A percentile compares a stretch with the other conserved stretches of the same genome.
These are phyloP conservation scores for Capronia americana DNA, from an alignment of 2,329 filamentous ascomycete genomes.

Conservation along the genomic window DNA sequence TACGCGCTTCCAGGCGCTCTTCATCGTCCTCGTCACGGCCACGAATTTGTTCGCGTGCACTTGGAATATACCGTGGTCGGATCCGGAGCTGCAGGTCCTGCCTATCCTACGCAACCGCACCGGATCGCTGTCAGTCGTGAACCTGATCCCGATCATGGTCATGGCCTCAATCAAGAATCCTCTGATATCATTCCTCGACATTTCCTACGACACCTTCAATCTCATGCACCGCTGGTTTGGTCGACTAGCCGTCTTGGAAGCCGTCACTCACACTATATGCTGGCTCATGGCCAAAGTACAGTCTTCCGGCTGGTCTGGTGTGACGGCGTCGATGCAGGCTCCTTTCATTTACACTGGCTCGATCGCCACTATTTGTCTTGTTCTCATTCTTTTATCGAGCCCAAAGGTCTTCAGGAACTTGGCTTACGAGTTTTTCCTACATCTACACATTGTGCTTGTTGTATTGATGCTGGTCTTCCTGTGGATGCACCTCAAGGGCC, in stretches of 20 bases:
- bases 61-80: slow-evolving; percentile 51
- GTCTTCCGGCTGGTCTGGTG: slow-evolving; percentile 47
- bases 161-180: slow-evolving; percentile 54
- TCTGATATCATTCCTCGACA: slow-evolving; percentile 50
- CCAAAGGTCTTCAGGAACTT: slow-evolving; percentile 85
- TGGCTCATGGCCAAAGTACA: slow-evolving; percentile 75
- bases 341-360: slow-evolving; percentile 51
- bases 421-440: slow-evolving; percentile 96
- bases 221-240: slow-evolving; percentile 81
- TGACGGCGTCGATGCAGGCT: slow-evolving; percentile 42
- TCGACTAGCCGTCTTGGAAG: slow-evolving; percentile 71
- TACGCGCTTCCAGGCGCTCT: slow-evolving; percentile 53
- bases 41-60: slow-evolving; percentile 60
- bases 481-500: slow-evolving; percentile 75
- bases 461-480: slow-evolving; percentile 71
- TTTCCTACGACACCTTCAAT: slow-evolving; percentile 54
- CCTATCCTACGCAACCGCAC: slow-evolving; percentile 52
- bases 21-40: slow-evolving; percentile 49
- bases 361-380: slow-evolving; percentile 61
- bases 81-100: slow-evolving; percentile 44
- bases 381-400: slow-evolving; percentile 71
- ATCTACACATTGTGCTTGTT: slow-evolving; percentile 79
- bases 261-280: slow-evolving; percentile 71
- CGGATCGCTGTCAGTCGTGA: slow-evolving; percentile 51
- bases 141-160: slow-evolving; percentile 52